Conservation (phyloP, 1,139 yeast species). For the Taiozyma sp. region DNA sequence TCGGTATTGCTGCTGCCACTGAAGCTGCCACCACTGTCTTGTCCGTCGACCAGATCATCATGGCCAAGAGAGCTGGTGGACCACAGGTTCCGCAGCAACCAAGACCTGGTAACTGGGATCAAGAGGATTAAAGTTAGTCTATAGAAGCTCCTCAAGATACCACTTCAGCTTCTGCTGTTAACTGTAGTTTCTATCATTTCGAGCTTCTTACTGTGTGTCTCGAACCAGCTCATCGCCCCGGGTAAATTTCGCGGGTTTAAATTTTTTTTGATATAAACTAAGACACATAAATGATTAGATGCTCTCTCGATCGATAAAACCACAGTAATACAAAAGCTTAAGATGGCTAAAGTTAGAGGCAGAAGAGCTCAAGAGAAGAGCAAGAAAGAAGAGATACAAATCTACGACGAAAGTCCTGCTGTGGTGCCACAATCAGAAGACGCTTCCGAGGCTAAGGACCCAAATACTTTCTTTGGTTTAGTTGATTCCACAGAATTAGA, state of each 20-base stretch:
- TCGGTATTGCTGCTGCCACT: conserved; percentile 90
- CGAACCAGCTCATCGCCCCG: conserved; percentile 14
- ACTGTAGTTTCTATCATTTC: neutral
- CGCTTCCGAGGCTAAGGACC: conserved; percentile 12
- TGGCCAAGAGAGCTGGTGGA: conserved; percentile 91
- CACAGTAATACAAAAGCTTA: neutral
- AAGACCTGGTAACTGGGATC: conserved; percentile 96
- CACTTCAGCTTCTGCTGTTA: neutral
- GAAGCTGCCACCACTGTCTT: conserved; percentile 92
- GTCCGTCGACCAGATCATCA: conserved; percentile 85
- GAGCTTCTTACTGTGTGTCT: conserved; percentile 1
- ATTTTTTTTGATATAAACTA: neutral
- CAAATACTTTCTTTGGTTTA: conserved; percentile 71
- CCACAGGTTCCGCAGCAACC: conserved; percentile 85
- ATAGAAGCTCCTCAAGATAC: neutral
- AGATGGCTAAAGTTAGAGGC: conserved; percentile 50
- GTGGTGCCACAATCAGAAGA: conserved; percentile 4
- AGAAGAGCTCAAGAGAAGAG: conserved; percentile 52
- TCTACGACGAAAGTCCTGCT: conserved; percentile 6
- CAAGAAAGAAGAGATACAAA: conserved; percentile 14
- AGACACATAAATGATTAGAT: neutral
- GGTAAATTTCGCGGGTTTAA: neutral
- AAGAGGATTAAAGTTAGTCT: conserved; percentile 53
- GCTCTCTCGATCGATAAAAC: neutral
- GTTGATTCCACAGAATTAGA: conserved; percentile 81